phyloP scores from a whole-genome alignment of 768 basidiomycete species.

The button mushroom (Agaricus bisporus) region DNA sequence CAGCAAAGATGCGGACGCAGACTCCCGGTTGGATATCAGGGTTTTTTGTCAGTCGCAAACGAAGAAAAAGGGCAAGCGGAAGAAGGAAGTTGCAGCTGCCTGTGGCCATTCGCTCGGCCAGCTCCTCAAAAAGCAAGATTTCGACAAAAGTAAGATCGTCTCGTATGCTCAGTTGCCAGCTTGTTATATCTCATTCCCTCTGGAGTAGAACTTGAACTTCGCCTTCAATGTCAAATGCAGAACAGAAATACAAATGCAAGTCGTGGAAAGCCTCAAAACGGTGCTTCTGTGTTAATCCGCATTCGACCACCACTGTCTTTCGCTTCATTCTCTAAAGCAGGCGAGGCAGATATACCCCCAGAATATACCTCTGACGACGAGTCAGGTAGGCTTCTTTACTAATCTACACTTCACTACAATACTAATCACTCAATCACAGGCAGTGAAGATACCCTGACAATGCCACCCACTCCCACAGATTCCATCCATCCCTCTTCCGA shows the following conservation, averaged over 20 bases:
- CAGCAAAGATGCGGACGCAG: slow-evolving; percentile 33
- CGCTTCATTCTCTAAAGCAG: not conserved
- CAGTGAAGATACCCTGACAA: not conserved
- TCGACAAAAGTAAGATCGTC: slow-evolving; percentile 34
- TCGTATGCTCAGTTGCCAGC: not conserved
- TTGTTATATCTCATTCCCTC: slow-evolving; percentile 3
- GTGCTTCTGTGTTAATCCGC: slow-evolving; percentile 24
- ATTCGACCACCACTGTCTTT: slow-evolving; percentile 15
- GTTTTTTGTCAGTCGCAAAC: slow-evolving; percentile 53
- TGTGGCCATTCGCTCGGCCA: slow-evolving; percentile 44
- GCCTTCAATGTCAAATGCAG: slow-evolving; percentile 34
- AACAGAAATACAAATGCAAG: slow-evolving; percentile 24
- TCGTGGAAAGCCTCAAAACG: slow-evolving; percentile 37
- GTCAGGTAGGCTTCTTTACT: not conserved
- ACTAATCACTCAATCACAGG: not conserved
- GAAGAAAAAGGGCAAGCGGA: slow-evolving; percentile 59
- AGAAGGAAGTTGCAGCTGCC: slow-evolving; percentile 46
- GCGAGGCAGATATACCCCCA: not conserved
- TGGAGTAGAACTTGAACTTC: slow-evolving; percentile 34
- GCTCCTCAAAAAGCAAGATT: slow-evolving; percentile 41
- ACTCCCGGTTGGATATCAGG: slow-evolving; percentile 44
- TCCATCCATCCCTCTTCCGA: slow-evolving; percentile 14
- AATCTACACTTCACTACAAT: too few species aligned
- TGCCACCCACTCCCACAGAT: slow-evolving; percentile 3
- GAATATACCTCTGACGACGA: slow-evolving; percentile 1